Evolutionary conservation across 2,329 filamentous ascomycete species (phyloP).

Genomic region (Fusarium nisikadoi): DNA sequence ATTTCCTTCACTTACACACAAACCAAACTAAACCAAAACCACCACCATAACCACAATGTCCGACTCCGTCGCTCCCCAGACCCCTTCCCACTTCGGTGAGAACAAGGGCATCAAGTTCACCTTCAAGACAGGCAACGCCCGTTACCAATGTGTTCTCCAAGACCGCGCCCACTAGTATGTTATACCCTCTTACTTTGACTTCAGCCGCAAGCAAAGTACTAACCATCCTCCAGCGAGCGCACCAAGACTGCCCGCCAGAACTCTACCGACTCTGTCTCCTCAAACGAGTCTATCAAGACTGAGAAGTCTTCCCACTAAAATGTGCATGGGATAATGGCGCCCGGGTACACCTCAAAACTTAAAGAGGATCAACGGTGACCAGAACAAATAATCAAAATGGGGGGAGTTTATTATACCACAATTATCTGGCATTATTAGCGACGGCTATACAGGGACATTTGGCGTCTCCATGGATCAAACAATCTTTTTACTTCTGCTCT

Average conservation of each 20-base stretch:
- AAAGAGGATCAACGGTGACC: not conserved
- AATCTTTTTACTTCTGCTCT: slow-evolving; percentile 12
- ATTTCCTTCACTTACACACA: slow-evolving; percentile 8
- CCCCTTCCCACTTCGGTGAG: slow-evolving; percentile 48
- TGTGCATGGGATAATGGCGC: slow-evolving; percentile 4
- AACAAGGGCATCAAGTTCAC: slow-evolving; percentile 58
- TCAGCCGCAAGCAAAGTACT: not conserved
- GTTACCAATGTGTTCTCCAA: slow-evolving; percentile 55
- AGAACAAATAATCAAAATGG: slow-evolving; percentile 12
- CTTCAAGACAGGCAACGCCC: slow-evolving; percentile 56
- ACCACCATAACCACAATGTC: slow-evolving; percentile 32
- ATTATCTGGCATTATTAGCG: slow-evolving; percentile 43
- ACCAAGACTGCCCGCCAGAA: slow-evolving; percentile 51
- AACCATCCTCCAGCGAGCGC: slow-evolving; percentile 51
- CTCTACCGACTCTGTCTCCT: slow-evolving; percentile 51
- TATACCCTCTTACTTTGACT: not conserved
- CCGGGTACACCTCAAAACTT: slow-evolving; percentile 2
- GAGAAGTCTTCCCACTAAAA: slow-evolving; percentile 40
- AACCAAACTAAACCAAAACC: slow-evolving; percentile 10
- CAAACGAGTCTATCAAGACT: slow-evolving; percentile 45
- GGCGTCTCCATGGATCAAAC: slow-evolving; percentile 40
- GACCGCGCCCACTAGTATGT: slow-evolving; percentile 59
- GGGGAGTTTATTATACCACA: slow-evolving; percentile 32
- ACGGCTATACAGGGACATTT: slow-evolving; percentile 32
- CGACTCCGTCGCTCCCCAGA: slow-evolving; percentile 28